These are phyloP conservation scores for Ceratobasidium theobromae DNA, from an alignment of 1,284 basidiomycete genomes.

Conservation along the genomic window DNA sequence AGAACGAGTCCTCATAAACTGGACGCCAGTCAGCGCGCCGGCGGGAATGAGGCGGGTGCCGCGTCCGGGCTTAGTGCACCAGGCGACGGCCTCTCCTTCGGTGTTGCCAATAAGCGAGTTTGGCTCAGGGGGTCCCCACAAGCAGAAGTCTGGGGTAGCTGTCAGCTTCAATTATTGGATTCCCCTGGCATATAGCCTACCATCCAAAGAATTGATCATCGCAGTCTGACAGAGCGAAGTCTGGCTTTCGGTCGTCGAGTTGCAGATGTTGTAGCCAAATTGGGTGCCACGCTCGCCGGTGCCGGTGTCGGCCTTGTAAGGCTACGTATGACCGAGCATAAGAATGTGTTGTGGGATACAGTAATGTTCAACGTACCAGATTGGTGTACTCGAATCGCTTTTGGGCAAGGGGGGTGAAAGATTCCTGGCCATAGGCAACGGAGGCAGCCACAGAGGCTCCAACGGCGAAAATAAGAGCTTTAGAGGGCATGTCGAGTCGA, in stretches of 20 bases:
- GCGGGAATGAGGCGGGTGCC: conserved; percentile 43
- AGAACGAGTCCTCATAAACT: conserved; percentile 43
- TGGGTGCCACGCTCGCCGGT: conserved; percentile 37
- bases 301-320: conserved; percentile 39
- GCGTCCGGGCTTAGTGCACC: conserved; percentile 43
- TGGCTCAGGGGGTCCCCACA: conserved; percentile 37
- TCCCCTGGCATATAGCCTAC: background rate
- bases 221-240: conserved; percentile 43
- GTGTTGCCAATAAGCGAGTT: conserved; percentile 43
- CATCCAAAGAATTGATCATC: conserved; percentile 38
- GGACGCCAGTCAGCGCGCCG: conserved; percentile 42
- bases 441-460: conserved; percentile 1
- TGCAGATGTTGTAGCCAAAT: conserved; percentile 41
- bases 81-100: conserved; percentile 45
- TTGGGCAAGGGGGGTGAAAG: conserved; percentile 26
- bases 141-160: conserved; percentile 33
- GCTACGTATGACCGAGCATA: conserved; percentile 1
- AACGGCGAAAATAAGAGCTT: background rate
- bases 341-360: background rate
- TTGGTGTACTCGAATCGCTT: conserved; percentile 30
- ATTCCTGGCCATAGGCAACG: background rate
- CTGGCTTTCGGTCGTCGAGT: conserved; percentile 42
- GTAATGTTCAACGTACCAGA: conserved; percentile 13
- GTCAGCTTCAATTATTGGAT: background rate
- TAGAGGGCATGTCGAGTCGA: background rate